Evolutionary conservation across 1,139 yeast genomes (phyloP), one percentile per base, ranked within the genome.

Genomic region (Candida sojae): DNA sequence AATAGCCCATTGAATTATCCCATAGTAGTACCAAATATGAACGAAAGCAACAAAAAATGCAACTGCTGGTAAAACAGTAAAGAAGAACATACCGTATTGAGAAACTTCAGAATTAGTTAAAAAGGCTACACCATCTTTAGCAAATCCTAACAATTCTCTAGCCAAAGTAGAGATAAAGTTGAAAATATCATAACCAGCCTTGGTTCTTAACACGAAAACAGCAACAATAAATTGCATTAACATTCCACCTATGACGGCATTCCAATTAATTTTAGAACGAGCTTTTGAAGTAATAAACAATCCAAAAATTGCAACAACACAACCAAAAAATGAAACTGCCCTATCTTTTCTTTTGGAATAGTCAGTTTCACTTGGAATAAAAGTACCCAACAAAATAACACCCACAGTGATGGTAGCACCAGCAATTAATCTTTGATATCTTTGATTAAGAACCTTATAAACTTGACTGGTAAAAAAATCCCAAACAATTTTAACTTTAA

Each of bases 41-140:
- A 83, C 79, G 54, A 83, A 74, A 12, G 88, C 84, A 46, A 83
- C 83, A 67, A 83, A 83, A 71, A 83, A 83, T 29, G 82, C 74
- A 48, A 83, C 84, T 4, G 86, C 79, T 21, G 88, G 87, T 50
- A 83, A 68, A 29, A 83, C 86, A 6, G 83, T 65, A 59, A 83
- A 80, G 68, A 82, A 79, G 67, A 83, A 83, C 73, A 69, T 73
- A 11, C 76, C 68, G 7, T 63, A 53, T 32, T 70, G 57, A 13
- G 84, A 63, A 32, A 73, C 69, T 2, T 68, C 73, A 1, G 61
- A 49, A 53, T 66, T 66, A 36, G 85, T 77, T 58, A 83, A 69
- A 65, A 83, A 83, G 5, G 86, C 86, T 31, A 81, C 84, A 63
- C 88, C 88, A 55, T 75, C 75, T 57, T 74, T 77, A 46, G 87